Conservation (phyloP, 1,139 yeast genomes). For the Geotrichum candidum region DNA sequence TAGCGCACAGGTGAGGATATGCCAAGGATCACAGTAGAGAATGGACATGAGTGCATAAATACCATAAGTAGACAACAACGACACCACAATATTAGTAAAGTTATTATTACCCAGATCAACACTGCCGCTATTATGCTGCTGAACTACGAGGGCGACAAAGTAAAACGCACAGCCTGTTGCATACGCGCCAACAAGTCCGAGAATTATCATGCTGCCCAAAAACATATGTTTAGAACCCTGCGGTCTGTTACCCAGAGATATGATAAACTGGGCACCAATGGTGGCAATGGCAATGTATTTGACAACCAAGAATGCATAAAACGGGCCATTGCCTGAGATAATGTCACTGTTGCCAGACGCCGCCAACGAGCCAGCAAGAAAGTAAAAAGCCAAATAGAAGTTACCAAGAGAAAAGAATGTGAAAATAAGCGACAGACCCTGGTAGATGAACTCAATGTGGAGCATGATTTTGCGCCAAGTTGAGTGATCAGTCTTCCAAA, state of each 20-base stretch:
- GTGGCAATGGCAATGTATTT: slow-evolving; percentile 77
- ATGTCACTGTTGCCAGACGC: slow-evolving; percentile 40
- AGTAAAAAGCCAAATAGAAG: slow-evolving; percentile 85
- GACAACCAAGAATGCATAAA: slow-evolving; percentile 69
- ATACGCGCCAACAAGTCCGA: slow-evolving; percentile 75
- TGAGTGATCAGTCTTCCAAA: slow-evolving; percentile 87
- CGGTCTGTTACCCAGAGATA: slow-evolving; percentile 93
- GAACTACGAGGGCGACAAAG: slow-evolving; percentile 56
- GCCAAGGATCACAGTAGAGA: slow-evolving; percentile 92
- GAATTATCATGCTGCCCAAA: slow-evolving; percentile 59
- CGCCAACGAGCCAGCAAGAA: slow-evolving; percentile 76
- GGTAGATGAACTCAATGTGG: slow-evolving; percentile 79
- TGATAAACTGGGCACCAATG: slow-evolving; percentile 76
- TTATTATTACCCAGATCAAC: slow-evolving; percentile 40
- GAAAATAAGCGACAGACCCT: slow-evolving; percentile 65
- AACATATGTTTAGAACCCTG: slow-evolving; percentile 80
- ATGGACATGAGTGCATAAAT: slow-evolving; percentile 71
- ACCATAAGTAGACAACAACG: slow-evolving; percentile 82
- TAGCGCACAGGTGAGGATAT: slow-evolving; percentile 70
- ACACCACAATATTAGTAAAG: slow-evolving; percentile 73
- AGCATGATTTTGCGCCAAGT: slow-evolving; percentile 65
- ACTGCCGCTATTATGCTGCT: slow-evolving; percentile 39
- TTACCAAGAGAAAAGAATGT: slow-evolving; percentile 88
- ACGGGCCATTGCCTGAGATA: slow-evolving; percentile 61
- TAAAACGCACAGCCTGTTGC: slow-evolving; percentile 78